A percentile compares a stretch with the other conserved stretches of the same genome.
Conservation (phyloP, 1,139 yeast genomes). For the Blastobotrys raffinosifermentans region DNA sequence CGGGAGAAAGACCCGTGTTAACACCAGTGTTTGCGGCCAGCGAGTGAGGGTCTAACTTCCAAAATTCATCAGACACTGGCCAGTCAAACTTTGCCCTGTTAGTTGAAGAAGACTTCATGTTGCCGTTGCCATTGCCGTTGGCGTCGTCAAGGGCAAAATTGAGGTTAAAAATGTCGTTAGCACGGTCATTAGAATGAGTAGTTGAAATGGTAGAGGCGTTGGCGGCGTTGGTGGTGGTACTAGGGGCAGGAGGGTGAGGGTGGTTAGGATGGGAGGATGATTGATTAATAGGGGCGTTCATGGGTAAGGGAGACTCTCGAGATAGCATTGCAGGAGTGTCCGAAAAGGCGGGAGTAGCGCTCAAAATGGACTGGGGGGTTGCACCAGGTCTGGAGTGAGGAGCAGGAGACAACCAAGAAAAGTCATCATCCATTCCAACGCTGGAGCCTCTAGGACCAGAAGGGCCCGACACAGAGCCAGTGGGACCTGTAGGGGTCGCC, state of each 20-base stretch:
- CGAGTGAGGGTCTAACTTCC: background rate
- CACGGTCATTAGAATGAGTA: too few relatives aligned
- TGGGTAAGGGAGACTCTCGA: slow-evolving; percentile 1
- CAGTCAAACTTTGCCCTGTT: too few relatives aligned
- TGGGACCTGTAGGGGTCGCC: too few relatives aligned
- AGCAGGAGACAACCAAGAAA: slow-evolving; percentile 17
- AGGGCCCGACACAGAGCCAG: too few relatives aligned
- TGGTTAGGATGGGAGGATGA: too few relatives aligned
- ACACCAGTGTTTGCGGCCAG: background rate
- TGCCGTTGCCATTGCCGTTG: too few relatives aligned
- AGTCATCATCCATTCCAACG: slow-evolving; percentile 18
- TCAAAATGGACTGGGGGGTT: slow-evolving; percentile 17
- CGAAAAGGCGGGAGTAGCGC: slow-evolving; percentile 7
- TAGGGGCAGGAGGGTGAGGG: slow-evolving; percentile 2
- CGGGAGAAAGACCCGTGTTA: background rate
- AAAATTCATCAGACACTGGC: background rate
- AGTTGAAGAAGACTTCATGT: too few relatives aligned
- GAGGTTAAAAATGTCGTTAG: too few relatives aligned
- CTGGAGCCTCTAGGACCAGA: background rate
- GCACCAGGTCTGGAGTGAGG: slow-evolving; percentile 8
- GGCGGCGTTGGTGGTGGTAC: slow-evolving; percentile 2
- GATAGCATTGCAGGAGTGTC: slow-evolving; percentile 1
- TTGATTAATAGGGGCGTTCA: slow-evolving; percentile 2
- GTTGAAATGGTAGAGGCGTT: slow-evolving; percentile 3
- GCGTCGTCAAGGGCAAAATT: too few relatives aligned